Conservation (phyloP, 2,329 filamentous ascomycete genomes). For the Aspergillus sp. region DNA sequence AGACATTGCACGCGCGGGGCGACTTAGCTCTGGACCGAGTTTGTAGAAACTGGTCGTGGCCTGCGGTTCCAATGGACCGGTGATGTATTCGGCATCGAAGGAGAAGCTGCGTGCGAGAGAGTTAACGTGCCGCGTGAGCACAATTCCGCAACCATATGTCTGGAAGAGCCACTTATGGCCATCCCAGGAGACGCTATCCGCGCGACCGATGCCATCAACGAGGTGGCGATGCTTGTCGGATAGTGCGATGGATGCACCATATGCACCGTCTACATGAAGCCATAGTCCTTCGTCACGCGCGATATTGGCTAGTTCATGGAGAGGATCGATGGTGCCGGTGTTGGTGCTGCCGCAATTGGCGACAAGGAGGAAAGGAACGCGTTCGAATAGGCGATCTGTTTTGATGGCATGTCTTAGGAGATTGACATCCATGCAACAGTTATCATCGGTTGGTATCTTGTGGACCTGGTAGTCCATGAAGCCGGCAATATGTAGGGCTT, state of each 20-base stretch:
- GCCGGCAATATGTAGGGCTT: constrained; percentile 18
- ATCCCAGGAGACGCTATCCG: constrained; percentile 29
- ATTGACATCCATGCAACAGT: constrained; percentile 8
- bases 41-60: constrained; percentile 21
- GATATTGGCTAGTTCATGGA: constrained; percentile 15
- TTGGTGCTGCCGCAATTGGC: constrained; percentile 23
- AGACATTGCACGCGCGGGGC: constrained; percentile 23
- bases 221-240: constrained; percentile 14
- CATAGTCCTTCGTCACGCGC: constrained; percentile 17
- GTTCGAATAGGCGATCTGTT: constrained; percentile 8
- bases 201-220: constrained; percentile 15
- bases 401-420: constrained; percentile 1
- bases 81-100: constrained; percentile 12
- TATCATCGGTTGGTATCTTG: constrained; percentile 11
- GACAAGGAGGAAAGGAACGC: constrained; percentile 20
- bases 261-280: constrained; percentile 29
- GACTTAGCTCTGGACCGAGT: constrained; percentile 22
- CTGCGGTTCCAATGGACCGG: constrained; percentile 4
- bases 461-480: constrained; percentile 19
- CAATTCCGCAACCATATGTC: constrained; percentile 28
- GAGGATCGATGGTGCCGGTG: constrained; percentile 24
- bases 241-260: constrained; percentile 21
- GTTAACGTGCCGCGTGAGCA: constrained; percentile 17
- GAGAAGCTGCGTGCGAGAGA: constrained; percentile 18
- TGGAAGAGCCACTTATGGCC: constrained; percentile 31